Base-by-base conservation (phyloP, 2,329 filamentous ascomycete species). In the Fusarium napiforme region DNA sequence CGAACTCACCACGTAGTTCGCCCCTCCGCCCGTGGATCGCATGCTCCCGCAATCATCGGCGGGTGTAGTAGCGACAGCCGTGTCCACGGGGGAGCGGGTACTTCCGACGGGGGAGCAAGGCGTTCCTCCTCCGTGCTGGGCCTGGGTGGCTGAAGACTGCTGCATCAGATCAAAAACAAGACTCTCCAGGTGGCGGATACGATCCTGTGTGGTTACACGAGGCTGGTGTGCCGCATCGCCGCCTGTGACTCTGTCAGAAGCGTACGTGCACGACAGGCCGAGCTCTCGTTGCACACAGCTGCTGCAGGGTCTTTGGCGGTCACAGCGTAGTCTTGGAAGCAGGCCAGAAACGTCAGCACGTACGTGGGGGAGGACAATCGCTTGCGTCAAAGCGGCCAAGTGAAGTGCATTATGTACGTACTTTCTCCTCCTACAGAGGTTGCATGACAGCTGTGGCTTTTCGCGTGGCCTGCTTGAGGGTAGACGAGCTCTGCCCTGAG, bases 21-120 rank as follows among this genome's bases (percentile, higher is more conserved):
- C 68, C 3, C 74, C 81, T 49, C 23, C 23, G 23, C 23, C 23
- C 23, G 23, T 23, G 23, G 77, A 57, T 0, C 72, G 78, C 61
- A 84, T 77, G 49, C 75, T 83, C 0, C 81, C 81, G 26, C 67
- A 74, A 7, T 83, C 80, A 7, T 83, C 80, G 1, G 42, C 47
- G 0, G 81, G 77, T 1, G 63, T 64, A 4, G 46, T 23, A 21
- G 45, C 11, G 0, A 21, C 11, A 26, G 26, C 6, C 2, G 4
- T 15, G 10, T 18, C 10, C 9, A n/a, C 11, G 32, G 37, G 9
- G 8, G 46, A 23, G 26, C 46, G 26, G 12, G 49, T 12, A 8
- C 19, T 53, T 26, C 23, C 23, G 9, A 9, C 16, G 11, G 39
- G 26, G 16, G 42, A 19, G 8, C 32, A 39, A 16, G 55, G 42